A percentile compares a stretch with the other conserved stretches of the same genome.
phyloP scores from a whole-genome alignment of 495 filamentous ascomycete genomes.

The Penicillium taxi region DNA sequence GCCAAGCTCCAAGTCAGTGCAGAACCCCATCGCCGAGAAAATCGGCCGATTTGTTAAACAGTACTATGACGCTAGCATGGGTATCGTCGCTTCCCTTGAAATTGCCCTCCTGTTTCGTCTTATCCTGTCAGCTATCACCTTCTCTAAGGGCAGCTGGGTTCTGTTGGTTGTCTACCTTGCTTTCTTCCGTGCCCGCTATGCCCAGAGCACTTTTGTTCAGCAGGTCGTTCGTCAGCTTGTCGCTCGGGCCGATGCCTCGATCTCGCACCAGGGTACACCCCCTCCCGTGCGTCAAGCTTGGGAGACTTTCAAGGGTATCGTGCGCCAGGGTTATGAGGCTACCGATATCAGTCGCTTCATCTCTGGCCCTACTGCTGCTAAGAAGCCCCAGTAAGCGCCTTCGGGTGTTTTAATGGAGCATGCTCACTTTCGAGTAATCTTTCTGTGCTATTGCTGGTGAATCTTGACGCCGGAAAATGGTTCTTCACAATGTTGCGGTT shows the following conservation, averaged over 20 bases:
- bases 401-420: background rate
- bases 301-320: conserved; percentile 67
- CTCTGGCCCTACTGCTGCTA: conserved; percentile 41
- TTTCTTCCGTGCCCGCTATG: conserved; percentile 84
- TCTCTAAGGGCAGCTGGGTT: conserved; percentile 85
- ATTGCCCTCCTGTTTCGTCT: conserved; percentile 77
- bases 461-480: background rate
- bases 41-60: conserved; percentile 94
- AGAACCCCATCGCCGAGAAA: conserved; percentile 63
- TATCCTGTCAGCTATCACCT: conserved; percentile 67
- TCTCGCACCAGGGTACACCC: conserved; percentile 81
- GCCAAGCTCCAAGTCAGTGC: conserved; percentile 45
- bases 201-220: conserved; percentile 88
- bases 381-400: conserved; percentile 50
- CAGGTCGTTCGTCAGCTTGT: conserved; percentile 64
- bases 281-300: conserved; percentile 76
- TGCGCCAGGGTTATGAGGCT: conserved; percentile 64
- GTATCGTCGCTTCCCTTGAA: conserved; percentile 67
- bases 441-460: background rate
- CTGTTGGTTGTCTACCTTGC: conserved; percentile 75
- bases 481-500: conserved; percentile 1
- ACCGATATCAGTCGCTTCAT: conserved; percentile 71
- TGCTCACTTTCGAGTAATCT: background rate
- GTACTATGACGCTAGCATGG: conserved; percentile 90
- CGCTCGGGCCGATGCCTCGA: conserved; percentile 66